Conservation (phyloP, 148 eudicot species). For the Camellia japonica region DNA sequence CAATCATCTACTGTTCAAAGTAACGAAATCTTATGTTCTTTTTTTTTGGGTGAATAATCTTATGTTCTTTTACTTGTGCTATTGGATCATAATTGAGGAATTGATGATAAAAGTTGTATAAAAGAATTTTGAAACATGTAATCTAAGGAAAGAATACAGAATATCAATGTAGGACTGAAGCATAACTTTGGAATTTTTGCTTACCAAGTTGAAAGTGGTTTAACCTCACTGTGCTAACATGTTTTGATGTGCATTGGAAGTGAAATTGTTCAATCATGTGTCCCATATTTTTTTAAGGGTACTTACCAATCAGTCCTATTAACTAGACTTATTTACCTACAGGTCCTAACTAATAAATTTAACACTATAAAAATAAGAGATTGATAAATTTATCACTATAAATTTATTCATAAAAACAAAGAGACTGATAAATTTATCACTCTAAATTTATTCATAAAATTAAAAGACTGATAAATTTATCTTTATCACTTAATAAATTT, state of each 20-base stretch:
- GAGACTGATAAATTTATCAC: too few species aligned
- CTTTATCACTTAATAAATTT: too few species aligned
- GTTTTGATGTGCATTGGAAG: not conserved
- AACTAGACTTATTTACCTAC: too few species aligned
- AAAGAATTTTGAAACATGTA: not conserved
- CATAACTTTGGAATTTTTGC: not conserved
- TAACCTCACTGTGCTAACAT: not conserved
- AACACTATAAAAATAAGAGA: too few species aligned
- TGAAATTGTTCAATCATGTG: not conserved
- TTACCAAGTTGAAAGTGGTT: not conserved
- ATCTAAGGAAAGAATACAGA: not conserved
- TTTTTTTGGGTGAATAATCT: not conserved
- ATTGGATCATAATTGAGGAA: not conserved
- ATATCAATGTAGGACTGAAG: not conserved
- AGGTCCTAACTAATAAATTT: too few species aligned
- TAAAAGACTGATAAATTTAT: too few species aligned
- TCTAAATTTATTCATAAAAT: too few species aligned
- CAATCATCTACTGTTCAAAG: slow-evolving; percentile 92
- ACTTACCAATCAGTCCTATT: too few species aligned
- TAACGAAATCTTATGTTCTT: slow-evolving; percentile 24
- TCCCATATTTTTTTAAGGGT: not conserved
- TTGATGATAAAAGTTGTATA: not conserved
- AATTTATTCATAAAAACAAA: too few species aligned
- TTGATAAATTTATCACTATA: too few species aligned
- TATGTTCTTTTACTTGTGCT: not conserved